These are phyloP conservation scores for Pseudonitzschia pungens DNA, from an alignment of 108 stramenopile genomes.

Conservation along the genomic window DNA sequence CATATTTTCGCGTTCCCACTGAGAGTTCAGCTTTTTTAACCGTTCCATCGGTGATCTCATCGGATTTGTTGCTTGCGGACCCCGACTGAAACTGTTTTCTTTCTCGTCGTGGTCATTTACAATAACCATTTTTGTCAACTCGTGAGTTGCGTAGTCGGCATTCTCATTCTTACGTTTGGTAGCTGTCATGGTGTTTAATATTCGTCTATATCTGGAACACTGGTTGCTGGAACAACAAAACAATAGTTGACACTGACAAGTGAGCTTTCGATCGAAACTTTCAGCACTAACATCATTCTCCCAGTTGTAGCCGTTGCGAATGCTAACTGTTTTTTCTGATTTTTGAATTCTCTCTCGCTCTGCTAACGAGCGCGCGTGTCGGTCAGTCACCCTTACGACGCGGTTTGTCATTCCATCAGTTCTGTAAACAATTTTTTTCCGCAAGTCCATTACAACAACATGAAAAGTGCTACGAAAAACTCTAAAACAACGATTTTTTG, in stretches of 20 bases:
- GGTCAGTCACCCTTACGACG: not conserved
- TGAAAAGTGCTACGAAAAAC: too few species aligned
- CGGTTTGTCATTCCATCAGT: too few species aligned
- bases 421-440: too few species aligned
- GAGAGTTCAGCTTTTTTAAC: not conserved
- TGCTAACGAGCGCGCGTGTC: conserved; percentile 9
- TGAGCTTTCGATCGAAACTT: too few species aligned
- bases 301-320: too few species aligned
- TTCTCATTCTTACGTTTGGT: conserved; percentile 23
- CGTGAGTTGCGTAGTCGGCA: not conserved
- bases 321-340: too few species aligned
- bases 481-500: too few species aligned
- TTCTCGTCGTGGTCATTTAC: conserved; percentile 2
- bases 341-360: conserved; percentile 12
- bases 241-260: too few species aligned
- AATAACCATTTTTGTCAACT: conserved; percentile 18
- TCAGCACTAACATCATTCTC: too few species aligned
- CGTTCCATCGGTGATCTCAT: conserved; percentile 5
- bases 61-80: not conserved
- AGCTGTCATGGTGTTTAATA: conserved; percentile 7
- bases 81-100: not conserved
- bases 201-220: not conserved
- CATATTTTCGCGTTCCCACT: not conserved
- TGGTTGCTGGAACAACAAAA: not conserved
- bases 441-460: too few species aligned